A percentile compares a stretch with the other conserved stretches of the same genome.
phyloP scores from a whole-genome alignment of 1,284 basidiomycete genomes.

The Malassezia brasiliensis region DNA sequence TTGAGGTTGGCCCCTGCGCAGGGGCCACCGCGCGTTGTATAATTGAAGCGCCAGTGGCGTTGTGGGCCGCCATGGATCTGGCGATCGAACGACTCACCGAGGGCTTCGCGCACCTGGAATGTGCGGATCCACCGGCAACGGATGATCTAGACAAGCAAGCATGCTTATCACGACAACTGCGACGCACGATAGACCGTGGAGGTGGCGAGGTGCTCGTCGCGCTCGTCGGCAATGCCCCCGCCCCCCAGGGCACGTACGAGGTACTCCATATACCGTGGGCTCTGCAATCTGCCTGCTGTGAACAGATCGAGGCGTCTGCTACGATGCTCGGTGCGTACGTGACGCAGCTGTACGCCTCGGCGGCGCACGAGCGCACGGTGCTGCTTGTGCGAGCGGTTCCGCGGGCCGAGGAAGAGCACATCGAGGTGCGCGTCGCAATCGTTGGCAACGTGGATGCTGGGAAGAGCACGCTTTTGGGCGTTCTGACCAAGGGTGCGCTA shows the following conservation, averaged over 20 bases:
- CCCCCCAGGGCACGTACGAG: not conserved
- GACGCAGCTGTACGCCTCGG: not conserved
- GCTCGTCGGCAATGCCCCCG: not conserved
- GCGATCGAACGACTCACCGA: not conserved
- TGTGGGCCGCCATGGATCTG: not conserved
- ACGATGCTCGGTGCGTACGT: not conserved
- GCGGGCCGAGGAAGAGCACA: slow-evolving; percentile 42
- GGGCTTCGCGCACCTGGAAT: not conserved
- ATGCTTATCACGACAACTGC: not conserved
- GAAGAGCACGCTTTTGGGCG: slow-evolving; percentile 85
- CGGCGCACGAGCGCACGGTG: slow-evolving; percentile 18
- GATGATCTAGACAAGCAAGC: not conserved
- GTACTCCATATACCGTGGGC: not conserved
- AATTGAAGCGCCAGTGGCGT: not conserved
- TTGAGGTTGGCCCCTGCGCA: not conserved
- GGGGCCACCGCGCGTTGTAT: not conserved
- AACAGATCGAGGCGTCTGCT: not conserved
- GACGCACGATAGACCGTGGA: not conserved
- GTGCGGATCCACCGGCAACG: not conserved
- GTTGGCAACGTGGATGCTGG: slow-evolving; percentile 80
- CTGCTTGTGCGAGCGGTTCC: slow-evolving; percentile 17
- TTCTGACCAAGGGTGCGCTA: slow-evolving; percentile 62
- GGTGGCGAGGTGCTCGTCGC: not conserved
- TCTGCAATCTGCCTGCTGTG: not conserved
- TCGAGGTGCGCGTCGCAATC: slow-evolving; percentile 83